Evolutionary conservation across 768 basidiomycete species (phyloP).

Genomic region (Tylopilus cervinicoccineus): DNA sequence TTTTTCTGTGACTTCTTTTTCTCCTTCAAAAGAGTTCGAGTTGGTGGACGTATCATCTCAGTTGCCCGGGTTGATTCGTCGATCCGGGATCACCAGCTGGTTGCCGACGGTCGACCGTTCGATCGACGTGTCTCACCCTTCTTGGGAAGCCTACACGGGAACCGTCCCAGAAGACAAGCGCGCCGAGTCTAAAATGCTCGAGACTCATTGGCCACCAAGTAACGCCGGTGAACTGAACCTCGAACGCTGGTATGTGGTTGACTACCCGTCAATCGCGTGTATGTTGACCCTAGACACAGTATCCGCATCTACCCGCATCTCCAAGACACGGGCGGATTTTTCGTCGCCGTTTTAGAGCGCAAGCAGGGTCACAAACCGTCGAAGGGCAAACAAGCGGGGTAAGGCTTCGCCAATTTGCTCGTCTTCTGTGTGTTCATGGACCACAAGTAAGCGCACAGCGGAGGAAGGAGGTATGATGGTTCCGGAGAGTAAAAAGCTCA

Average conservation of each 20-base stretch:
- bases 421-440: background rate
- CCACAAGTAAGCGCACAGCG: slow-evolving; percentile 42
- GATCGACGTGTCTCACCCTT: slow-evolving; percentile 47
- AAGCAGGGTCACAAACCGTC: slow-evolving; percentile 21
- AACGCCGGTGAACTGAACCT: slow-evolving; percentile 60
- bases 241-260: slow-evolving; percentile 59
- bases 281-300: slow-evolving; percentile 36
- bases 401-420: background rate
- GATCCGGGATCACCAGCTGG: slow-evolving; percentile 79
- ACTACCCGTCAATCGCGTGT: background rate
- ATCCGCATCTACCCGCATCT: slow-evolving; percentile 91
- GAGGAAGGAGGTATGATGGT: slow-evolving; percentile 38
- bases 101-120: slow-evolving; percentile 60
- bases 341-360: slow-evolving; percentile 83
- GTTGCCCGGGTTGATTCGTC: slow-evolving; percentile 67
- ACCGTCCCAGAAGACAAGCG: slow-evolving; percentile 46
- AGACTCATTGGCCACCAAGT: slow-evolving; percentile 77
- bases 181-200: slow-evolving; percentile 56
- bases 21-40: slow-evolving; percentile 52
- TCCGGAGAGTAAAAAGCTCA: slow-evolving; percentile 51
- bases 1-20: background rate
- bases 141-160: slow-evolving; percentile 57
- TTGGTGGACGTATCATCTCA: slow-evolving; percentile 75
- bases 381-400: slow-evolving; percentile 15
- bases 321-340: slow-evolving; percentile 97